These are phyloP conservation scores for Lodderomyces oxycetoniae DNA, from an alignment of 1,139 yeast species.

Conservation along the genomic window DNA sequence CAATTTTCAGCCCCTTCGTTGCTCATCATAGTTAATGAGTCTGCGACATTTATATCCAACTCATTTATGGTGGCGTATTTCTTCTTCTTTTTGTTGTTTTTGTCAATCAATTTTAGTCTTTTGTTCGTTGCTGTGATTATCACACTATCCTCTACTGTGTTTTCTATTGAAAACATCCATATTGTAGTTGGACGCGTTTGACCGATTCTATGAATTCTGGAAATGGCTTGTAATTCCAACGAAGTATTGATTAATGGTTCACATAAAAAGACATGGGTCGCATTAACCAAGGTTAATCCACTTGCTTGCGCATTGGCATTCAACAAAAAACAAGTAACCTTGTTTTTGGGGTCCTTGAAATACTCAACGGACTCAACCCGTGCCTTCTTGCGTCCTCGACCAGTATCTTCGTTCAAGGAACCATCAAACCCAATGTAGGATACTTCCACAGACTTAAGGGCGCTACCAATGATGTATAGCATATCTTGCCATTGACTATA, in stretches of 20 bases:
- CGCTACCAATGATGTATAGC: slow-evolving; percentile 60
- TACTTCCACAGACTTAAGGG: slow-evolving; percentile 58
- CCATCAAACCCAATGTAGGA: slow-evolving; percentile 29
- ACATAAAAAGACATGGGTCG: slow-evolving; percentile 82
- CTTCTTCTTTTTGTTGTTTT: slow-evolving; percentile 9
- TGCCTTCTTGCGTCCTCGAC: neutral
- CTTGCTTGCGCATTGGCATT: slow-evolving; percentile 86
- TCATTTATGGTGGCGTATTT: slow-evolving; percentile 11
- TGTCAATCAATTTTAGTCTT: slow-evolving; percentile 38
- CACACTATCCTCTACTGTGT: slow-evolving; percentile 88
- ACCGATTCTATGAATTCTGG: slow-evolving; percentile 89
- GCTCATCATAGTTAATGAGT: slow-evolving; percentile 33
- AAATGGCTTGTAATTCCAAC: slow-evolving; percentile 84
- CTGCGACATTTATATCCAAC: slow-evolving; percentile 28
- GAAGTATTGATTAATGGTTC: slow-evolving; percentile 92
- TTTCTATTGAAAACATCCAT: slow-evolving; percentile 83
- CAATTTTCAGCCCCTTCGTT: slow-evolving; percentile 36
- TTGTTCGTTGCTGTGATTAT: slow-evolving; percentile 53
- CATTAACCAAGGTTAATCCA: slow-evolving; percentile 85
- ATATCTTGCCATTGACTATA: slow-evolving; percentile 88
- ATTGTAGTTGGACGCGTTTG: slow-evolving; percentile 76
- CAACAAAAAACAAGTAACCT: slow-evolving; percentile 74
- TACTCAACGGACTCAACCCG: slow-evolving; percentile 53
- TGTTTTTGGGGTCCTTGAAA: slow-evolving; percentile 56
- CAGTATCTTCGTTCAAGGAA: slow-evolving; percentile 27